Base-by-base conservation (phyloP, 2,329 filamentous ascomycete genomes). In the Penicillium sclerotiorum region DNA sequence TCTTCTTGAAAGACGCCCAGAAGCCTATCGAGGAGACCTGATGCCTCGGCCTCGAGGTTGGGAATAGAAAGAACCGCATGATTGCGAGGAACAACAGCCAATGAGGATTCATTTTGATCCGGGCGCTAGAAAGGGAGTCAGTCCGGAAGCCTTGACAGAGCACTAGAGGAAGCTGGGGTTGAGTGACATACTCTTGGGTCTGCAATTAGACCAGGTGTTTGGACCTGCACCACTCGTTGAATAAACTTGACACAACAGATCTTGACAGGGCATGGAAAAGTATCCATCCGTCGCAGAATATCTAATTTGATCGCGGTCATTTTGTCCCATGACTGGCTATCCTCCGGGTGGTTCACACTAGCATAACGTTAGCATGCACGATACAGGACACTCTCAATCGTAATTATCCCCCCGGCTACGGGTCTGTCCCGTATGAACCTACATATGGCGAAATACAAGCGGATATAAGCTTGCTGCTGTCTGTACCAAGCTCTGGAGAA, bases 201-300 rank as follows among this genome's bases (percentile, higher is more conserved):
- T 48, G 84, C 79, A 59, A 89, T 88, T 50, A 87, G 76, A 39
- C 90, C 90, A n/a, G 87, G 85, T 9, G 90, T 96, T 72, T 99
- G 93, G 15, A 91, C 89, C 58, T 96, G 82, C 37, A 99, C 88
- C 37, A 97, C 90, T 56, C 90, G 86, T 75, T 99, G 93, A 30
- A 90, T 87, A 71, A 99, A 99, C 73, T 99, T 99, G 80, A 97
- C 87, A 76, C 94, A 97, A 78, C 91, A 95, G 69, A 97, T 87
- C 62, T 87, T 87, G 56, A 97, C 83, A 2, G 90, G 87, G 11
- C 87, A 80, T 12, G 83, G 76, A 15, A 89, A 86, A 36, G 79
- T 82, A 61, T 96, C 93, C 93, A 95, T 96, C 64, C 94, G 85
- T 52, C 84, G 85, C 52, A 99, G 73, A 59, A 99, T 94, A 62